Percentiles rank a stretch among this genome's conserved stretches.
Evolutionary conservation across 306 rosid genomes (phyloP).

Genomic region (Heteromeles arbutifolia): DNA sequence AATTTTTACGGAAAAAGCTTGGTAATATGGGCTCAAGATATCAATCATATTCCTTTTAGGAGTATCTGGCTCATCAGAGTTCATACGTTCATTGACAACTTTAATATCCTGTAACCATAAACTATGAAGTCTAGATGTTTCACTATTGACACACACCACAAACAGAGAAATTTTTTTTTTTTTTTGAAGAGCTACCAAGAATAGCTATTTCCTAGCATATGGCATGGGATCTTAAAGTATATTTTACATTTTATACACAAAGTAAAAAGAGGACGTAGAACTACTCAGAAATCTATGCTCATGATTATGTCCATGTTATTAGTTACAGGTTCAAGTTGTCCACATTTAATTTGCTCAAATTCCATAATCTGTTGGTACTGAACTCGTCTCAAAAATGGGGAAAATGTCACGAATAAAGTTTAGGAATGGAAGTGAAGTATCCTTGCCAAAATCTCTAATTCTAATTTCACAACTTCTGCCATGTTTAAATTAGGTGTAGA

Average conservation of each 20-base stretch:
- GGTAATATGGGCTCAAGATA: background rate
- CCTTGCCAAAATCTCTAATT: background rate
- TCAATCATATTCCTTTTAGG: background rate
- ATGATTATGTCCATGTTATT: background rate
- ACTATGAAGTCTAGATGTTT: background rate
- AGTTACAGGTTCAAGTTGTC: background rate
- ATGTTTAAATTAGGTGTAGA: background rate
- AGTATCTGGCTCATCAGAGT: background rate
- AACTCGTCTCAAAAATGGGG: background rate
- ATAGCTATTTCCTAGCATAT: background rate
- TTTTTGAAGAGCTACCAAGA: background rate
- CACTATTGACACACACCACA: background rate
- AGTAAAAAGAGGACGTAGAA: background rate
- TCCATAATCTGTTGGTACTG: background rate
- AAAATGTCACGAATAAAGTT: background rate
- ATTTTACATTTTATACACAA: no score
- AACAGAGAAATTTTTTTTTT: background rate
- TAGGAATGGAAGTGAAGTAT: background rate
- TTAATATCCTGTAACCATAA: background rate
- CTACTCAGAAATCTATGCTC: background rate
- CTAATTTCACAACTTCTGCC: background rate
- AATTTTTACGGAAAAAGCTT: background rate
- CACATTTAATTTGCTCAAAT: background rate
- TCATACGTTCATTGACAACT: background rate
- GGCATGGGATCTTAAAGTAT: background rate